Percentiles rank a stretch among this genome's conserved stretches.
Conservation (phyloP, 1,139 yeast genomes). For the Taphrina pruni region DNA sequence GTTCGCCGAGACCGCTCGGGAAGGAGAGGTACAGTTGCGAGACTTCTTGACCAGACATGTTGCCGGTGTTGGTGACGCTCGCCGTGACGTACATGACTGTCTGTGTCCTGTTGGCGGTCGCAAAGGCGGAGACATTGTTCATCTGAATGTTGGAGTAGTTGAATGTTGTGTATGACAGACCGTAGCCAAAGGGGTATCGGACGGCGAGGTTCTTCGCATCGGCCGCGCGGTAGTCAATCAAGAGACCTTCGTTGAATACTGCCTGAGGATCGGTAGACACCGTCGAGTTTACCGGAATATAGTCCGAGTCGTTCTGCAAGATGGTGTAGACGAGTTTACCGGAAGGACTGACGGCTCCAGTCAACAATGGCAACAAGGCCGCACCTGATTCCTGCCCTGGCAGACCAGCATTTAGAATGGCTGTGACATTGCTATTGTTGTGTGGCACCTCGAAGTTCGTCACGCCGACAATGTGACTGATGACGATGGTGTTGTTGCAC, state of each 20-base stretch:
- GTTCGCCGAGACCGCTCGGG: constrained; percentile 55
- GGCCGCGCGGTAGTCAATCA: constrained; percentile 61
- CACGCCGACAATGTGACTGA: constrained; percentile 65
- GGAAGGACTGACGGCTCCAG: constrained; percentile 67
- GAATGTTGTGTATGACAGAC: constrained; percentile 63
- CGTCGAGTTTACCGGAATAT: constrained; percentile 49
- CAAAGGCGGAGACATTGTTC: constrained; percentile 2
- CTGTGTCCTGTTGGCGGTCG: constrained; percentile 6
- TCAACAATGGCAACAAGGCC: constrained; percentile 59
- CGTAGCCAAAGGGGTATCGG: constrained; percentile 67
- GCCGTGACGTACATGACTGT: constrained; percentile 58
- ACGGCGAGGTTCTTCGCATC: constrained; percentile 64
- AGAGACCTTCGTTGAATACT: constrained; percentile 51
- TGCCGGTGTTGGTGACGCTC: constrained; percentile 57
- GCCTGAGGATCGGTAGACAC: constrained; percentile 54
- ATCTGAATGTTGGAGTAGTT: constrained; percentile 47
- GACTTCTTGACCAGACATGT: constrained; percentile 56
- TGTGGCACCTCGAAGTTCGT: constrained; percentile 66
- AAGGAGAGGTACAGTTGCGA: constrained; percentile 59
- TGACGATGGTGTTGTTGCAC: constrained; percentile 63
- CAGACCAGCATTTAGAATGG: constrained; percentile 63
- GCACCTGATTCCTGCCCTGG: constrained; percentile 63
- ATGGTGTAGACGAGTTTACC: constrained; percentile 69
- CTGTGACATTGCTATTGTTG: constrained; percentile 64
- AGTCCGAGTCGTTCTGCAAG: constrained; percentile 62